Evolutionary conservation across 148 eudicot species (phyloP), one percentile per base, ranked within the genome.

Genomic region (Fagopyrum tataricum): DNA sequence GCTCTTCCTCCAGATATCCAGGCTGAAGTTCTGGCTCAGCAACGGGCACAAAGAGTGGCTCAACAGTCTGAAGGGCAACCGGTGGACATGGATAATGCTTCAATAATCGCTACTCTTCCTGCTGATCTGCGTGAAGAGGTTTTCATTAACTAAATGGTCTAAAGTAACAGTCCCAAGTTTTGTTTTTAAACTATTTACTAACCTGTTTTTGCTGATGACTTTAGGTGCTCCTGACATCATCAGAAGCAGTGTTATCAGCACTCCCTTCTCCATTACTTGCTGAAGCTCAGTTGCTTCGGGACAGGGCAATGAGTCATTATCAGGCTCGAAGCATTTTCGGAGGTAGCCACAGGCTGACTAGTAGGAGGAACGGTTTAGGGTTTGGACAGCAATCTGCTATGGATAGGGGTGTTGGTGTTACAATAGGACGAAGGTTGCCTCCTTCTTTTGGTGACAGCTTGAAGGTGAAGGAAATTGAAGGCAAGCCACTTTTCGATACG

Each of bases 91-190:
- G 98, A 95, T 76, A 95, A 91, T 81, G 97, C 98, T 80, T 91
- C 98, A 66, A 95, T 95, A 44, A 95, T 95, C 74, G 98, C 98
- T 67, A 95, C 98, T 72, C 89, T 95, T 76, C 98, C 98, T 77
- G 90, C 98, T 74, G 98, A 95, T 79, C 80, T 95, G 79, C 98
- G 98, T 74, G 98, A 91, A 80, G 98, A 95, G 98, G 97, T 95
- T 79, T 81, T 83, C 62, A 64, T 66, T 64, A 64, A 64, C 18
- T 64, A 39, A 42, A 42, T 39, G 39, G 69, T 14, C 37, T 26
- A 20, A 64, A 64, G 44, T 6, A 23, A 37, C 18, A 14, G 69
- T n/a, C 69, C 6, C 12, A 64, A 13, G n/a, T 64, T 10, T 43
- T 64, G 69, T 37, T 14, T 14, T 64, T 64, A 37, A 31, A 37